These are phyloP conservation scores for Talaromyces wortmannii DNA, from an alignment of 495 filamentous ascomycete species.

Conservation along the genomic window DNA sequence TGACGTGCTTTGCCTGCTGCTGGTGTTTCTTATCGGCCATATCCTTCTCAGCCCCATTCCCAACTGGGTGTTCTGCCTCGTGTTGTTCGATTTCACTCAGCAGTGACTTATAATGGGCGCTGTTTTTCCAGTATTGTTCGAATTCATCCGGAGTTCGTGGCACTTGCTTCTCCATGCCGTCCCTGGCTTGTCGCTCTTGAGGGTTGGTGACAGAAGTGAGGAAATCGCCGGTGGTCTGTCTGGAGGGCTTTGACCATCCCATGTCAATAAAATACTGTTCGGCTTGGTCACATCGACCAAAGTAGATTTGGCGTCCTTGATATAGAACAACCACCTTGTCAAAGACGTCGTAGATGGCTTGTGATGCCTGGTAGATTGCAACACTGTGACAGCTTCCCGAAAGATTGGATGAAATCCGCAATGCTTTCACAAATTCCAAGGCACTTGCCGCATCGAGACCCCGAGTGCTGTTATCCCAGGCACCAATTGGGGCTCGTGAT, in stretches of 20 bases:
- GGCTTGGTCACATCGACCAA: slow-evolving; percentile 50
- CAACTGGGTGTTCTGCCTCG: slow-evolving; percentile 28
- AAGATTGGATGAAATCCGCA: slow-evolving; percentile 67
- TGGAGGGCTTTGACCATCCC: slow-evolving; percentile 52
- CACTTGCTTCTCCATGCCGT: slow-evolving; percentile 55
- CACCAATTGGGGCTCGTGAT: slow-evolving; percentile 64
- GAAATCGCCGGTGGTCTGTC: slow-evolving; percentile 64
- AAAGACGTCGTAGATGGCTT: slow-evolving; percentile 69
- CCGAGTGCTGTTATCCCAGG: slow-evolving; percentile 82
- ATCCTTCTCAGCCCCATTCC: slow-evolving; percentile 21
- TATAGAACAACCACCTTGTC: slow-evolving; percentile 59
- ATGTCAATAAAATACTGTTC: slow-evolving; percentile 55
- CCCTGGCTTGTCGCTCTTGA: slow-evolving; percentile 50
- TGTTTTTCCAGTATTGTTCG: slow-evolving; percentile 52
- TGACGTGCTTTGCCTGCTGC: slow-evolving; percentile 35
- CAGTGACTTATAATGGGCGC: slow-evolving; percentile 38
- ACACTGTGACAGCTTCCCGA: slow-evolving; percentile 72
- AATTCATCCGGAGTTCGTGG: slow-evolving; percentile 70
- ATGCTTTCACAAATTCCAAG: slow-evolving; percentile 61
- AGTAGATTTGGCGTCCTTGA: slow-evolving; percentile 62
- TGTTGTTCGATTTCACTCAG: slow-evolving; percentile 43
- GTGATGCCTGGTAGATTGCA: slow-evolving; percentile 78
- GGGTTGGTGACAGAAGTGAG: slow-evolving; percentile 66
- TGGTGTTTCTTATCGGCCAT: slow-evolving; percentile 24
- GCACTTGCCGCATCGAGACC: slow-evolving; percentile 82